Conservation (phyloP, 352 stramenopile species). For the Globisporangium camurandrum region DNA sequence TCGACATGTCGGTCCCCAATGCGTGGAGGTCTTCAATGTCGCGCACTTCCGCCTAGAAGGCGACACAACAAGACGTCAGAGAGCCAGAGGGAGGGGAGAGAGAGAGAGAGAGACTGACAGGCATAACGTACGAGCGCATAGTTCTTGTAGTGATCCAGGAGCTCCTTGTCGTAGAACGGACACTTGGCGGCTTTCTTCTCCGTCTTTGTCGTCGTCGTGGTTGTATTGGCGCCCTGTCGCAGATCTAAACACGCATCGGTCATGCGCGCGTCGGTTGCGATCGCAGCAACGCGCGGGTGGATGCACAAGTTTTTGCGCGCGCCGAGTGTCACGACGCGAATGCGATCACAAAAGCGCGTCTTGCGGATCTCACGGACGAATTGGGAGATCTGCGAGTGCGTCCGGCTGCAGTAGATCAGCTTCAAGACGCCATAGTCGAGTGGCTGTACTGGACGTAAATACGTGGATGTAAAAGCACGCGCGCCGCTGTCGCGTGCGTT, state of each 20-base stretch:
- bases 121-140: constrained; percentile 54
- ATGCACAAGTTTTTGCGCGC: constrained; percentile 83
- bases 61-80: neutral
- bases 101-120: neutral
- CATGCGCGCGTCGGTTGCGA: constrained; percentile 75
- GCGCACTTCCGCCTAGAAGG: constrained; percentile 57
- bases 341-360: constrained; percentile 51
- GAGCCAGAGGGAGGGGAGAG: neutral
- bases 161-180: constrained; percentile 74
- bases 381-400: constrained; percentile 86
- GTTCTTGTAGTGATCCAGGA: constrained; percentile 66
- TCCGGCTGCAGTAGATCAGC: constrained; percentile 89
- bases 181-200: constrained; percentile 62
- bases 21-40: constrained; percentile 96
- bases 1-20: constrained; percentile 86
- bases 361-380: constrained; percentile 86
- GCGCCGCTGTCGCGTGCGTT: constrained; percentile 34
- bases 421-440: constrained; percentile 47
- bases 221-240: constrained; percentile 60
- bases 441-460: constrained; percentile 13
- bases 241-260: constrained; percentile 82
- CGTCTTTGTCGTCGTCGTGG: constrained; percentile 26
- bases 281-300: constrained; percentile 56
- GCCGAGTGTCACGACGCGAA: constrained; percentile 77
- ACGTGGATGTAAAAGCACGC: too few species aligned